Evolutionary conservation across 257 asterid genomes (phyloP).

Genomic region (Solanum piurae): DNA sequence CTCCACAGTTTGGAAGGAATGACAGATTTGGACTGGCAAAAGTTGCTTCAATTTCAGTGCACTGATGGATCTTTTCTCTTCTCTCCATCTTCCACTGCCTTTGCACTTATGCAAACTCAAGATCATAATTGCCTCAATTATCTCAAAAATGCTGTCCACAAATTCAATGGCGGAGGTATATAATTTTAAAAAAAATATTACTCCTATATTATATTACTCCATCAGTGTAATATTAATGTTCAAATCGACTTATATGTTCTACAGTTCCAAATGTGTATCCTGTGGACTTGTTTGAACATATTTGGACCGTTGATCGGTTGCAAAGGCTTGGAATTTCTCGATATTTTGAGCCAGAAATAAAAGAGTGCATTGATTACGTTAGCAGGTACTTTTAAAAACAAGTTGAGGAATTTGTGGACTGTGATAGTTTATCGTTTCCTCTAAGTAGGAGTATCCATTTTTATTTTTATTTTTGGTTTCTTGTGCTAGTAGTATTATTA

Average conservation of each 20-base stretch:
- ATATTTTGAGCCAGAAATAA: slow-evolving; percentile 45
- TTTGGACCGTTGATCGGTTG: slow-evolving; percentile 74
- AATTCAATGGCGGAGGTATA: slow-evolving; percentile 81
- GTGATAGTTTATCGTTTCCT: background rate
- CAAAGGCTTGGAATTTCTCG: slow-evolving; percentile 75
- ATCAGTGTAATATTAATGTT: background rate
- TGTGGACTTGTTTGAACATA: slow-evolving; percentile 84
- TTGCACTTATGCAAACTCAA: slow-evolving; percentile 65
- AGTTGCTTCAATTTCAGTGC: slow-evolving; percentile 47
- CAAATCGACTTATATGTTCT: background rate
- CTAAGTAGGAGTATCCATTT: background rate
- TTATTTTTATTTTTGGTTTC: background rate
- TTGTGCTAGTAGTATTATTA: background rate
- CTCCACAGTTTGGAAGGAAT: slow-evolving; percentile 92
- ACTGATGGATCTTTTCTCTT: slow-evolving; percentile 80
- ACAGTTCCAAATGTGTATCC: slow-evolving; percentile 87
- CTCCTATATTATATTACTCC: background rate
- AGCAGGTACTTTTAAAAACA: slow-evolving; percentile 26
- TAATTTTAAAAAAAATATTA: too few species aligned
- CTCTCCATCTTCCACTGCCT: slow-evolving; percentile 92
- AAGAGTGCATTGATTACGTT: slow-evolving; percentile 51
- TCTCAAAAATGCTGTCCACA: slow-evolving; percentile 28
- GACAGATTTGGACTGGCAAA: slow-evolving; percentile 61
- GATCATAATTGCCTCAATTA: slow-evolving; percentile 59
- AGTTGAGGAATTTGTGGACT: background rate